Conservation (phyloP, 441 rosid genomes). For the Corymbia citriodora region DNA sequence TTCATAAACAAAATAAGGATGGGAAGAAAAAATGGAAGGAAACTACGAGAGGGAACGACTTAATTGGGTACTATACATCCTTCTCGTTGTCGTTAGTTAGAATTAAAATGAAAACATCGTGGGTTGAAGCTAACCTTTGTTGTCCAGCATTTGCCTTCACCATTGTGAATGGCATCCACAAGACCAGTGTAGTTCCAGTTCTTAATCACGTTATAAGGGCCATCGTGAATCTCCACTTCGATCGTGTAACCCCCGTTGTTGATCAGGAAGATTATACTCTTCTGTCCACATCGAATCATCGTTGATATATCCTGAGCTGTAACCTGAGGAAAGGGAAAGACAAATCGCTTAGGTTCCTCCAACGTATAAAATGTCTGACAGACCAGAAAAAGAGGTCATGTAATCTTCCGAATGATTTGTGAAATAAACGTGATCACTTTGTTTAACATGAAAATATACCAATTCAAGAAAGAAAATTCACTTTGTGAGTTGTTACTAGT, state of each 20-base stretch:
- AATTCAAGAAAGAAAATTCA: neutral
- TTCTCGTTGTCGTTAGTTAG: neutral
- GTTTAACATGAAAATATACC: neutral
- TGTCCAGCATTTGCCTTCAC: constrained; percentile 14
- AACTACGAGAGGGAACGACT: neutral
- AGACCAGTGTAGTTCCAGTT: constrained; percentile 14
- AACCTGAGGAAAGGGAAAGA: neutral
- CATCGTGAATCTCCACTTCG: constrained; percentile 15
- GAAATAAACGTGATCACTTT: neutral
- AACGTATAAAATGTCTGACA: neutral
- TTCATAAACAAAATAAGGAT: neutral
- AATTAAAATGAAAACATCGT: neutral
- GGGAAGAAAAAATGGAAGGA: neutral
- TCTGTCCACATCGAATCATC: constrained; percentile 10
- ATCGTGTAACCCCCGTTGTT: constrained; percentile 14
- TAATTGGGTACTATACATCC: neutral
- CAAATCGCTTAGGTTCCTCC: neutral
- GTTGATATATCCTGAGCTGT: constrained; percentile 15
- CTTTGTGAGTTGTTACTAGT: neutral
- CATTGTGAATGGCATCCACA: constrained; percentile 12
- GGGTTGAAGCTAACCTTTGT: constrained; percentile 1
- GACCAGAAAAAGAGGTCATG: neutral
- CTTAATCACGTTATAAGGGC: constrained; percentile 16
- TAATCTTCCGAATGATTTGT: neutral
- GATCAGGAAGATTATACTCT: constrained; percentile 12